Base-by-base conservation (phyloP, 1,284 basidiomycete genomes). In the Austroboletus novae-zelandiae region DNA sequence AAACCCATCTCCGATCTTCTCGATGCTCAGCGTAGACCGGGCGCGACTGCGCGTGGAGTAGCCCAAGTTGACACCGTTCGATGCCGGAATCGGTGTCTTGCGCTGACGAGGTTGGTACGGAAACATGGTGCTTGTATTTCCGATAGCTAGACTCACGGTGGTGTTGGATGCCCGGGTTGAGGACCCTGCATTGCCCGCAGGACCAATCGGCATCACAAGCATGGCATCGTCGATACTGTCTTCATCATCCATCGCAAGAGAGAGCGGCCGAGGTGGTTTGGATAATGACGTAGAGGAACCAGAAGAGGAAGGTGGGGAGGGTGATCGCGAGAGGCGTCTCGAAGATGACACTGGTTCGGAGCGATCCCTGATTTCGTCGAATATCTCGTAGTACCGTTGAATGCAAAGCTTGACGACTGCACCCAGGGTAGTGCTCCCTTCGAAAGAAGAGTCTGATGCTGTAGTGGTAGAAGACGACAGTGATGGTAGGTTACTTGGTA, bases 361-460 rank as follows among this genome's bases (percentile, higher is more conserved):
- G 17, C 82, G 78, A 67, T 90, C 89, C 51, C 66, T 70, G 17
- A 85, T 69, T 57, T 91, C 87, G 61, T 92, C 89, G 61, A 93
- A 93, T 31, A 93, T 74, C 64, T 93, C 91, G 65, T 86, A 91
- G 65, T 91, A 93, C 40, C 81, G 78, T 59, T 88, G 79, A 50
- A 93, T 91, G 67, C 88, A 91, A 34, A 89, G 70, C 60, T 84
- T 83, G 64, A 92, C 73, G 43, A 93, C 72, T 47, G 76, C 74
- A 4, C 89, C 89, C 0, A 93, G 72, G 1, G 88, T 90, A 10
- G 81, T 83, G 53, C 69, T 71, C 43, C 74, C 75, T 57, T 79
- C 76, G 25, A 56, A 44, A 45, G 56, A 57, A 7, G 67, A 54
- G 11, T 67, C 61, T 9, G 64, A 57, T 18, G 59, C 55, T 40